A percentile compares a stretch with the other conserved stretches of the same genome.
Conservation (phyloP, 768 basidiomycete genomes). For the Heimioporus sp. region DNA sequence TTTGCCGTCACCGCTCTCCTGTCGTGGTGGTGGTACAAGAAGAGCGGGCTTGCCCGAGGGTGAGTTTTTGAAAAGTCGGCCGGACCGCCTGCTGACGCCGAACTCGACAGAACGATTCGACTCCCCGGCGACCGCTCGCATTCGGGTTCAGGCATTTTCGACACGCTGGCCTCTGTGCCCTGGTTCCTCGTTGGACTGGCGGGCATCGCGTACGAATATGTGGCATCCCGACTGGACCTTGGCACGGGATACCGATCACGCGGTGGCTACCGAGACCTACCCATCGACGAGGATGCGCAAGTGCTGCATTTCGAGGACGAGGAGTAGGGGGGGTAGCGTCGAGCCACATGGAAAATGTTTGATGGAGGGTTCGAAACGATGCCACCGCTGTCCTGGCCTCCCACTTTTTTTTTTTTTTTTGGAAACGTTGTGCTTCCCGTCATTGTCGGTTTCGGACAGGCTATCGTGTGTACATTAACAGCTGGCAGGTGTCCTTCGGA, state of each 20-base stretch:
- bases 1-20: slow-evolving; percentile 73
- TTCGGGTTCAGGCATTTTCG: slow-evolving; percentile 50
- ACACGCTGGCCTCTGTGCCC: slow-evolving; percentile 82
- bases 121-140: slow-evolving; percentile 52
- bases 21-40: slow-evolving; percentile 79
- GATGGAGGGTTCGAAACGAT: not conserved
- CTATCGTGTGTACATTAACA: no score
- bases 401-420: not conserved
- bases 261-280: slow-evolving; percentile 72
- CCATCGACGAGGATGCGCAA: slow-evolving; percentile 88
- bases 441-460: no score
- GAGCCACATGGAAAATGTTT: not conserved
- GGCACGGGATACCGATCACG: slow-evolving; percentile 43
- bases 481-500: no score
- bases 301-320: slow-evolving; percentile 85
- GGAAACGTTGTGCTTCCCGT: no score
- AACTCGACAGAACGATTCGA: slow-evolving; percentile 61
- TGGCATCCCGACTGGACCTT: slow-evolving; percentile 46
- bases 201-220: slow-evolving; percentile 70
- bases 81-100: slow-evolving; percentile 3
- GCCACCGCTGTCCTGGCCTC: not conserved
- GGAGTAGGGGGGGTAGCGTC: slow-evolving; percentile 28
- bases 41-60: slow-evolving; percentile 74
- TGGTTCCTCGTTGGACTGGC: slow-evolving; percentile 84
- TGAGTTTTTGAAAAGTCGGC: slow-evolving; percentile 35